Evolutionary conservation across 1,284 basidiomycete species (phyloP), one percentile per base, ranked within the genome.

Genomic region (Ganoderma leucocontextum): DNA sequence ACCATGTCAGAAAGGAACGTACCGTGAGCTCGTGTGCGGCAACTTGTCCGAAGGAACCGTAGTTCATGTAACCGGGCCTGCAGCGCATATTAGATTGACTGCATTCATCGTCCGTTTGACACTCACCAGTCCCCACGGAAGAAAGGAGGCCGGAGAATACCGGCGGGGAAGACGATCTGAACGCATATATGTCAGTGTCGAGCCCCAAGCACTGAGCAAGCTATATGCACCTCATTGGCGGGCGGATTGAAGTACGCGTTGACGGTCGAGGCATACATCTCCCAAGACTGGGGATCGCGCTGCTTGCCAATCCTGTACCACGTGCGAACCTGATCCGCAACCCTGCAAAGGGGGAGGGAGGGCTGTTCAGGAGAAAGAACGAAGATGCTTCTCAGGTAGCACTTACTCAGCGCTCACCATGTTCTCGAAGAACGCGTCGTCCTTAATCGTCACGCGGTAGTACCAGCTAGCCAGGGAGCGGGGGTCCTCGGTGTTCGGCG

Each of bases 121-220:
- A 75, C 82, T 29, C 79, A 94, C 95, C 95, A 98, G 68, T 90
- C 84, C 65, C 89, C 84, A 15, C 89, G 89, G 85, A 98, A 99
- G 88, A 97, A 99, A 0, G 96, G 96, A 2, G 94, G 91, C 75
- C 93, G 95, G 53, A 99, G 82, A 76, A 99, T 97, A 49, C 97
- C 97, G 17, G 97, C 97, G 4, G 97, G 97, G 85, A 99, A 98
- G 19, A 97, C 95, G 68, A 98, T 97, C 91, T 97, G 35, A 82
- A 65, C 72, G 73, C 44, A 39, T 19, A 22, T 17, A 44, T 13
- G 12, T 52, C 59, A 41, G 58, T 22, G 39, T 63, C 19, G 44
- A 17, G 22, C 10, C 39, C 55, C 47, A 49, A 22, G 60, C 57
- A 63, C 62, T 53, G 38, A 66, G 2, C 0, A 1, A 1, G 22